phyloP scores from a whole-genome alignment of 371 early-diverging fungal genomes.

The Apophysomyces trapeziformis region DNA sequence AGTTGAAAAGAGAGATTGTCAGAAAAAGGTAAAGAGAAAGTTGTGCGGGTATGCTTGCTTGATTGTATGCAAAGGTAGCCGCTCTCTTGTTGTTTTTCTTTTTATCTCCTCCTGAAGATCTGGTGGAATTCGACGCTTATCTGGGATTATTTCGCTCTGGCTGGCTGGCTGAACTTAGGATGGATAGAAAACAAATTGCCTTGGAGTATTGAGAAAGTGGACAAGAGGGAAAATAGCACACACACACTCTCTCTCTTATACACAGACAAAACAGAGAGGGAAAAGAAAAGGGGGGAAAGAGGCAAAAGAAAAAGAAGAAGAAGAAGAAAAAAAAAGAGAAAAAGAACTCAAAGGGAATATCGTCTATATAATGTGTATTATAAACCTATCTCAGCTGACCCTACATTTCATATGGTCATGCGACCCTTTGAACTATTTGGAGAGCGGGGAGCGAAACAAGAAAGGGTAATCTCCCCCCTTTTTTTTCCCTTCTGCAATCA shows the following conservation, averaged over 20 bases:
- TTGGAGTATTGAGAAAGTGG: neutral
- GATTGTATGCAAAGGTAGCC: slow-evolving; percentile 7
- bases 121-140: neutral
- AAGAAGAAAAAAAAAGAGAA: slow-evolving; percentile 5
- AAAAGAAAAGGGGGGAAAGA: slow-evolving; percentile 4
- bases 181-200: no score
- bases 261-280: no score
- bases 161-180: neutral
- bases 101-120: neutral
- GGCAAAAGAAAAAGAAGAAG: slow-evolving; percentile 9
- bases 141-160: neutral
- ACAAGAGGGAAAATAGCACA: neutral
- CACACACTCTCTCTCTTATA: neutral
- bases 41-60: slow-evolving; percentile 7
- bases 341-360: slow-evolving; percentile 13
- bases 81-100: slow-evolving; percentile 2
- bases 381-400: slow-evolving; percentile 10
- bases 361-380: neutral
- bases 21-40: neutral
- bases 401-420: slow-evolving; percentile 7
- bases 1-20: slow-evolving; percentile 14
- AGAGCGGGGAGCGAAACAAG: neutral
- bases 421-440: slow-evolving; percentile 5
- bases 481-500: neutral
- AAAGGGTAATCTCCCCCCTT: neutral